Base-by-base conservation (phyloP, 31 red algal species). In the Endocladia muricata region DNA sequence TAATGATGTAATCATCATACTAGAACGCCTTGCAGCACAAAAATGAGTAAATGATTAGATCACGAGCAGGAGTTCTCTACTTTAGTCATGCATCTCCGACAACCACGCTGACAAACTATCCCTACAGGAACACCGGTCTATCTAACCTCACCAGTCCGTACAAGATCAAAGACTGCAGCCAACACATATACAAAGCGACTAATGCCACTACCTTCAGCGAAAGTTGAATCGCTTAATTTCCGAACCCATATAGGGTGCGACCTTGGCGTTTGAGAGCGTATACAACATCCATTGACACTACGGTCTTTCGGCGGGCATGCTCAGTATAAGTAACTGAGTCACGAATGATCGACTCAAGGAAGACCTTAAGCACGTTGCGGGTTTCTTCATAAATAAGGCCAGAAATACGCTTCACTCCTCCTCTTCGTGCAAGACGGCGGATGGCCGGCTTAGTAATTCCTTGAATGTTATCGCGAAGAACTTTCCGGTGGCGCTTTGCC, bases 361-460 rank as follows among this genome's bases (percentile, higher is more conserved):
- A 98, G 22, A 94, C 88, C 88, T 90, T 94, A 72, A 98, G 96
- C 4, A 98, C 96, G 72, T 94, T 94, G 29, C 96, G 87, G 11
- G 92, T 98, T 84, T 98, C 96, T 76, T 98, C 96, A 28, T 98
- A 98, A 73, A 98, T 95, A 29, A 98, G 86, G 0, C 96, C 96
- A 8, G 88, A 93, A 76, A 98, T 98, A 78, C 96, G 91, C 74
- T 98, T 98, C 68, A 98, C 95, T 82, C 95, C 95, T 38, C 95
- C 95, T 37, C 95, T 84, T 37, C 95, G 91, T 2, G 95, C 95
- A 17, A 98, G 76, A 88, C 95, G 95, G 55, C 95, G 95, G 35
- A 98, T 98, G 41, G 95, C 95, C 35, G 95, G 95, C 84, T 98
- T 98, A 35, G 95, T 98, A 32, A 98, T 98, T 41, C 95, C 95